These are phyloP conservation scores for Leccinum brunneo-olivaceum DNA, from an alignment of 1,284 basidiomycete genomes.

Conservation along the genomic window DNA sequence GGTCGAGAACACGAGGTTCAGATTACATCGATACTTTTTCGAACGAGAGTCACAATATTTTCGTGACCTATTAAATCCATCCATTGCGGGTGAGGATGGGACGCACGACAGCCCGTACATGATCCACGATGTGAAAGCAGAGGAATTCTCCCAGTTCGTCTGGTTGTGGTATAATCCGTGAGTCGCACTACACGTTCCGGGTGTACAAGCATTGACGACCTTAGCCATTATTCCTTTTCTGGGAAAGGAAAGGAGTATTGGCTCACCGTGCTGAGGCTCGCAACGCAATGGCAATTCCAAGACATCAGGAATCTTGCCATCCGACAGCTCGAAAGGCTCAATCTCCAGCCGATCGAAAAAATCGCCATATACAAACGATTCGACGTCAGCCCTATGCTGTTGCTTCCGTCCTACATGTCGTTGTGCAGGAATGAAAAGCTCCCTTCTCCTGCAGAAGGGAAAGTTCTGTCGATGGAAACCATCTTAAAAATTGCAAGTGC, in stretches of 20 bases:
- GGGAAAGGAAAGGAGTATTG: slow-evolving; percentile 41
- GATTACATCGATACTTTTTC: slow-evolving; percentile 60
- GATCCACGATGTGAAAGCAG: slow-evolving; percentile 31
- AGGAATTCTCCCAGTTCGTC: slow-evolving; percentile 53
- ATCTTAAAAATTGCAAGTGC: slow-evolving; percentile 51
- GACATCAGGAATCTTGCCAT: slow-evolving; percentile 55
- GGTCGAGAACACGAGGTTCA: slow-evolving; percentile 47
- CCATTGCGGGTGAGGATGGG: slow-evolving; percentile 29
- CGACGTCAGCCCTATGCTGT: slow-evolving; percentile 44
- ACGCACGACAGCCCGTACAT: slow-evolving; percentile 31
- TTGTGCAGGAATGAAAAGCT: slow-evolving; percentile 51
- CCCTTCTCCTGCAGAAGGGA: slow-evolving; percentile 50
- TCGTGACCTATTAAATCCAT: slow-evolving; percentile 25
- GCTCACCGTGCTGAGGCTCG: slow-evolving; percentile 51
- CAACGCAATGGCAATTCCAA: slow-evolving; percentile 52
- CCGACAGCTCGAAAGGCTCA: slow-evolving; percentile 54
- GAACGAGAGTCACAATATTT: slow-evolving; percentile 56
- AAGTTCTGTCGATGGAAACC: slow-evolving; percentile 52
- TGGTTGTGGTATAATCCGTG: slow-evolving; percentile 73
- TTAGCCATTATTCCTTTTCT: slow-evolving; percentile 6
- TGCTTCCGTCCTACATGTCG: slow-evolving; percentile 51
- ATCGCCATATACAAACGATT: slow-evolving; percentile 48
- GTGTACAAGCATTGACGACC: not conserved
- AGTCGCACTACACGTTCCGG: slow-evolving; percentile 4
- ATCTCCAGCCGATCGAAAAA: slow-evolving; percentile 52